Conservation (phyloP, 768 basidiomycete genomes). For the Porphyrellus cyaneotinctus region DNA sequence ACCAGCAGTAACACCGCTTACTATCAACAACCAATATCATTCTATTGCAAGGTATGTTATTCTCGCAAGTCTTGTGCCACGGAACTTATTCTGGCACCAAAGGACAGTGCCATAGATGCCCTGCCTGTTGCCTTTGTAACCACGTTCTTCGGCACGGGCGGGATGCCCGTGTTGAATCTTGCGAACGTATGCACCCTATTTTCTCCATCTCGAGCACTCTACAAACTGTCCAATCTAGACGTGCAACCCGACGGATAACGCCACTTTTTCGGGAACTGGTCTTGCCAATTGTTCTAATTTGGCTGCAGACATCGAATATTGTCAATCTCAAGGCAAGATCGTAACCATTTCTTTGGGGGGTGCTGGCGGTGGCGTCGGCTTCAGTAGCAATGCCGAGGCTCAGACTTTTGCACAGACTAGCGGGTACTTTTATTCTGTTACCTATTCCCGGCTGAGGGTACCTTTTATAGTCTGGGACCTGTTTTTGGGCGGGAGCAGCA, state of each 20-base stretch:
- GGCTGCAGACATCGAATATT: conserved; percentile 41
- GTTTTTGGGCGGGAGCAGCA: conserved; percentile 44
- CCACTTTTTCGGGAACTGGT: conserved; percentile 40
- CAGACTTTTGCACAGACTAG: conserved; percentile 30
- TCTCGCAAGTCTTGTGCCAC: not conserved
- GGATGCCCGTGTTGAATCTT: conserved; percentile 60
- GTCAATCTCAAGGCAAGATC: conserved; percentile 44
- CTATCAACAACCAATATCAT: conserved; percentile 58
- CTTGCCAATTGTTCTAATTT: conserved; percentile 38
- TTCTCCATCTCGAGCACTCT: not conserved
- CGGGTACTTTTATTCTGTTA: conserved; percentile 11
- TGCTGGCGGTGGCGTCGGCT: conserved; percentile 38
- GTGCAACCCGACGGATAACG: conserved; percentile 38
- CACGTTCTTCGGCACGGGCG: conserved; percentile 61
- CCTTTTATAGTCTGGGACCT: conserved; percentile 37
- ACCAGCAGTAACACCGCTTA: conserved; percentile 46
- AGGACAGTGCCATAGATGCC: conserved; percentile 66
- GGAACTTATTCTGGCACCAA: conserved; percentile 4
- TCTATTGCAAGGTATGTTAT: conserved; percentile 54
- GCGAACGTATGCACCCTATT: conserved; percentile 50
- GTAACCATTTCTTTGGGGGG: conserved; percentile 47
- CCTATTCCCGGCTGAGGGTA: conserved; percentile 1
- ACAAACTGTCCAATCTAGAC: conserved; percentile 27
- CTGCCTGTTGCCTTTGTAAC: conserved; percentile 69
- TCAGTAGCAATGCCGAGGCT: conserved; percentile 36